A percentile compares a stretch with the other conserved stretches of the same genome.
Conservation (phyloP, 352 stramenopile species). For the Globisporangium okanoganense region DNA sequence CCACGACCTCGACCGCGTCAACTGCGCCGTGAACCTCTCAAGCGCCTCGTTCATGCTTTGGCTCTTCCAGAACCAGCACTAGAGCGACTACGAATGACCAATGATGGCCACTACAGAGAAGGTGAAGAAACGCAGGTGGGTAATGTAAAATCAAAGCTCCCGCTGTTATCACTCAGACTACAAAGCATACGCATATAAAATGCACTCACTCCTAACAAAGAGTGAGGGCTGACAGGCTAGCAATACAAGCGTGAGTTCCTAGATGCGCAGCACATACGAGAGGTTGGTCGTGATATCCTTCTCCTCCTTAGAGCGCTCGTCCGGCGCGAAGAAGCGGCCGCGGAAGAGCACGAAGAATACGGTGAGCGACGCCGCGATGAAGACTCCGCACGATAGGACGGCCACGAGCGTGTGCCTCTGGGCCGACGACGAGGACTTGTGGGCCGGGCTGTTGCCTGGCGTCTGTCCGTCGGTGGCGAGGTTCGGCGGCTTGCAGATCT, state of each 20-base stretch:
- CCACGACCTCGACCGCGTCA: constrained; percentile 87
- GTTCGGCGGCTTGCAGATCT: constrained; percentile 11
- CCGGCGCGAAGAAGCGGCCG: constrained; percentile 29
- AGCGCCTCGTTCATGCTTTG: constrained; percentile 85
- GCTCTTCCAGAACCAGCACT: constrained; percentile 73
- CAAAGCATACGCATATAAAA: constrained; percentile 4
- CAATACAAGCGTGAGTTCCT: neutral
- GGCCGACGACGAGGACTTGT: constrained; percentile 8
- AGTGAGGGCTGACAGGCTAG: neutral
- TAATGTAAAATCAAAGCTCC: neutral
- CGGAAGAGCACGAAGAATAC: constrained; percentile 42
- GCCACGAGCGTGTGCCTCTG: constrained; percentile 30
- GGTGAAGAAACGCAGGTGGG: neutral
- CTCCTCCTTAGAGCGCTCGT: constrained; percentile 38
- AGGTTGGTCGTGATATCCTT: constrained; percentile 52
- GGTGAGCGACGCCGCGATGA: constrained; percentile 35
- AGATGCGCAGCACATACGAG: constrained; percentile 34
- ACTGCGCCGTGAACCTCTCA: constrained; percentile 78
- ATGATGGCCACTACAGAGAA: neutral
- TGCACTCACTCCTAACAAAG: neutral
- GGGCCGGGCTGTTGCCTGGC: neutral
- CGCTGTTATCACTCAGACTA: neutral
- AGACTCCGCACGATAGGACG: constrained; percentile 35
- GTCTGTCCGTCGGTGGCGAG: neutral
- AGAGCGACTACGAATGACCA: neutral